Base-by-base conservation (phyloP, 2,329 filamentous ascomycete species). In the Mycosphaerelloides madeirae region DNA sequence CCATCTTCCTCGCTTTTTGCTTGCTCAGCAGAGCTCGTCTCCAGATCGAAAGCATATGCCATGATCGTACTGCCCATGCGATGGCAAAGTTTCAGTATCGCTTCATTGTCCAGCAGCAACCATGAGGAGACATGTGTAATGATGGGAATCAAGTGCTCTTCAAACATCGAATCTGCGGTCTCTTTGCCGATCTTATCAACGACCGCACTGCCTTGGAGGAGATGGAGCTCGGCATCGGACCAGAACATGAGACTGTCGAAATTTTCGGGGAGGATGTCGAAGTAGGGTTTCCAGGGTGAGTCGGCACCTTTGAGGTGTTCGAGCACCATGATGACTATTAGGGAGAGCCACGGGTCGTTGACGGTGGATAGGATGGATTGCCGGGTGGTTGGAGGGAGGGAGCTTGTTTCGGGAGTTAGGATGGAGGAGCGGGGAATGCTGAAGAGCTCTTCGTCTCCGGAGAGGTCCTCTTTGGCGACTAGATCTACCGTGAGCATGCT, bases 221-320 rank as follows among this genome's bases (percentile, higher is more conserved):
- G 75, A 1, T 71, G 68, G 2, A 95, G 72, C 63, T 95, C 88
- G 1, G 72, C 68, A 1, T 76, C 70, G 2, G 77, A 72, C 90
- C 90, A 96, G 68, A 90, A 95, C 85, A 96, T 95, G 53, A 91
- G 77, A 2, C 87, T 94, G 63, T 93, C 80, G 60, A 95, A 95
- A 1, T 68, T 59, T 41, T 63, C 62, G 2, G 88, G 88, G 4
- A 95, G 74, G 15, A 95, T 73, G 45, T 81, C 75, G 54, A 95
- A 81, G 65, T 95, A 95, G 0, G 81, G 75, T 52, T 80, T 79
- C 89, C 89, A 95, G 7, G 67, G 69, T 1, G 88, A 94, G 1
- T 68, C 48, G 57, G 70, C 38, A 65, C 81, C 71, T 38, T 70
- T 63, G 65, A 81, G 75, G 49, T 75, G 73, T 68, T 95, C 88